These are phyloP conservation scores for Pseudogymnoascus sp. DNA, from an alignment of 2,329 filamentous ascomycete genomes.

Conservation along the genomic window DNA sequence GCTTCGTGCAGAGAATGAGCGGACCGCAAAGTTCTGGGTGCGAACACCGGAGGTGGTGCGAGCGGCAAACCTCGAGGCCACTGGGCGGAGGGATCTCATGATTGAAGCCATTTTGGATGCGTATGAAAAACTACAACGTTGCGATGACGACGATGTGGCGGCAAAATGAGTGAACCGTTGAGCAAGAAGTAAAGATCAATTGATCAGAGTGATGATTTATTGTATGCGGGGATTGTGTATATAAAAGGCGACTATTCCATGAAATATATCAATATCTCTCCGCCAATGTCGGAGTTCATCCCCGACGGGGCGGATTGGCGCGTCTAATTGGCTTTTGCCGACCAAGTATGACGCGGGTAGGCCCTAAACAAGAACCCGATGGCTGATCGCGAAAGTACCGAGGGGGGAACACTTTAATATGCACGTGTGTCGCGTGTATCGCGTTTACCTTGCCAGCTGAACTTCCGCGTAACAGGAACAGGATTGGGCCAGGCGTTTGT, in stretches of 20 bases:
- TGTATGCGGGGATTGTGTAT: neutral
- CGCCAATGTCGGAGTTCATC: constrained; percentile 9
- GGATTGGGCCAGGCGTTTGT: constrained; percentile 9
- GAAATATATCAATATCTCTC: constrained; percentile 10
- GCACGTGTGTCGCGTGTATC: constrained; percentile 12
- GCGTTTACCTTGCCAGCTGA: constrained; percentile 12
- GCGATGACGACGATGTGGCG: neutral
- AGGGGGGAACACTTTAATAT: constrained; percentile 10
- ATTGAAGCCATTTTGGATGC: constrained; percentile 54
- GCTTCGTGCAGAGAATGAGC: constrained; percentile 42
- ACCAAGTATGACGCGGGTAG: constrained; percentile 9
- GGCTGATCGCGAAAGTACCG: constrained; percentile 5
- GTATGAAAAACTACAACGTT: neutral
- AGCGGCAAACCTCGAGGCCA: constrained; percentile 23
- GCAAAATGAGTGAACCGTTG: constrained; percentile 6
- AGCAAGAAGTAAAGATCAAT: neutral
- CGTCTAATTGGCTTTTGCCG: constrained; percentile 10
- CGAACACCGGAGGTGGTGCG: constrained; percentile 18
- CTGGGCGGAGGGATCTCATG: constrained; percentile 41
- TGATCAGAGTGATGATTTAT: constrained; percentile 5
- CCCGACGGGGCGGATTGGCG: constrained; percentile 7
- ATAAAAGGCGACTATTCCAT: neutral
- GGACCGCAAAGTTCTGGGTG: constrained; percentile 29
- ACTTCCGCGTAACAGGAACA: constrained; percentile 11
- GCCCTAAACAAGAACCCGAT: constrained; percentile 9